phyloP scores from a whole-genome alignment of 208 protist species.

The Acanthamoeba sp. region DNA sequence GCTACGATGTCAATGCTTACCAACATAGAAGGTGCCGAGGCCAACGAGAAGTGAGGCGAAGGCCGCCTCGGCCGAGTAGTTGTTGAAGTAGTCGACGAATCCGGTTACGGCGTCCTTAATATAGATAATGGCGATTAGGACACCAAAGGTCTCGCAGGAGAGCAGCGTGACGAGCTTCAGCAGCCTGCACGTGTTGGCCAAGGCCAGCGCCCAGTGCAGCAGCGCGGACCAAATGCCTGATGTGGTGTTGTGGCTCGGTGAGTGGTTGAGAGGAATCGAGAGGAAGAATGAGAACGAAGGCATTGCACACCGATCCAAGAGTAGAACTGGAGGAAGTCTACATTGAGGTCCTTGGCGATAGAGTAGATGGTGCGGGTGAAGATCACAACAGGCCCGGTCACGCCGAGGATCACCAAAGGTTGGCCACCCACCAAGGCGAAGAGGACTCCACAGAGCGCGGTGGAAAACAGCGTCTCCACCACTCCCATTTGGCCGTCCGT shows the following conservation, averaged over 20 bases:
- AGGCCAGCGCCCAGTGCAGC: constrained; percentile 78
- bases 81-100: constrained; percentile 59
- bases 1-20: not conserved
- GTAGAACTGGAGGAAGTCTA: constrained; percentile 78
- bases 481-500: constrained; percentile 69
- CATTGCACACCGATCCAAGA: constrained; percentile 60
- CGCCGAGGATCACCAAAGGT: constrained; percentile 80
- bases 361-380: constrained; percentile 78
- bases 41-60: constrained; percentile 66
- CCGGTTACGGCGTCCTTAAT: constrained; percentile 76
- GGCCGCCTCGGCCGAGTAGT: constrained; percentile 11
- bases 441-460: constrained; percentile 67
- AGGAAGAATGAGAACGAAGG: not conserved
- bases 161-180: constrained; percentile 77
- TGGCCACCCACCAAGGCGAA: constrained; percentile 75
- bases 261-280: not conserved
- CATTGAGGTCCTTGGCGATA: constrained; percentile 61
- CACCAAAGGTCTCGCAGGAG: constrained; percentile 79
- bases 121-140: constrained; percentile 81
- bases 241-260: not conserved
- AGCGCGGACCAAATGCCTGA: constrained; percentile 72
- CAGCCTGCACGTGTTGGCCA: constrained; percentile 48
- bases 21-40: constrained; percentile 66
- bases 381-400: constrained; percentile 80
- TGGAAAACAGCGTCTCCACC: constrained; percentile 77